Evolutionary conservation across 495 filamentous ascomycete genomes (phyloP).

Genomic region (Cryomyces antarcticus): DNA sequence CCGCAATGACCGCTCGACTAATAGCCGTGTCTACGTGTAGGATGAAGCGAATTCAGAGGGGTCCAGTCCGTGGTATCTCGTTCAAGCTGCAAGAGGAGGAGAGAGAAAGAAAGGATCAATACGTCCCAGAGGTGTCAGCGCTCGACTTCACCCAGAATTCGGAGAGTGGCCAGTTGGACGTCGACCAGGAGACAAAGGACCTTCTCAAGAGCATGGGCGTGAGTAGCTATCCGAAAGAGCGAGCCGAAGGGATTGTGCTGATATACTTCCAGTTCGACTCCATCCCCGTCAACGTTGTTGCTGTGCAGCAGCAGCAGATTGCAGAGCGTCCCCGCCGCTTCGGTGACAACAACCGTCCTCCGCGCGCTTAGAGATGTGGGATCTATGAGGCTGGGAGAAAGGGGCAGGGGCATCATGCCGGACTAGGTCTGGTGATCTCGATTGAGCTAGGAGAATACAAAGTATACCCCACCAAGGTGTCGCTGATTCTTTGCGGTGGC

Average conservation of each 20-base stretch:
- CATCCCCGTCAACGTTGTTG: slow-evolving; percentile 84
- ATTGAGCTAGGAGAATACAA: slow-evolving; percentile 16
- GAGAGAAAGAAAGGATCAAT: slow-evolving; percentile 99
- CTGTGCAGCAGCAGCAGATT: slow-evolving; percentile 71
- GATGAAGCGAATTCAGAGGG: slow-evolving; percentile 99
- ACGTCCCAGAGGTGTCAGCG: slow-evolving; percentile 94
- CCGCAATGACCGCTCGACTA: too few relatives aligned
- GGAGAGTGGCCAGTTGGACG: slow-evolving; percentile 81
- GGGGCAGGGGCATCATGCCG: neutral
- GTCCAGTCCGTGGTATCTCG: slow-evolving; percentile 97
- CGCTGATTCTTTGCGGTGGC: slow-evolving; percentile 48
- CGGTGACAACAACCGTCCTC: slow-evolving; percentile 24
- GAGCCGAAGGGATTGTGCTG: neutral
- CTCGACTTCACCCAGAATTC: slow-evolving; percentile 86
- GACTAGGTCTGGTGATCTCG: neutral
- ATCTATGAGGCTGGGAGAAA: neutral
- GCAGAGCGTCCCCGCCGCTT: slow-evolving; percentile 57
- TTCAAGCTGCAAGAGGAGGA: slow-evolving; percentile 99
- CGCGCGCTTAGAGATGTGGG: slow-evolving; percentile 19
- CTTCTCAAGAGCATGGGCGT: slow-evolving; percentile 94
- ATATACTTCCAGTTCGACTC: slow-evolving; percentile 58
- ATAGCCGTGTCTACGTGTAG: too few relatives aligned
- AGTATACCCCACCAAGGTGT: slow-evolving; percentile 42
- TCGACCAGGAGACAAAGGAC: slow-evolving; percentile 95
- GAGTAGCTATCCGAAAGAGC: slow-evolving; percentile 24